A percentile compares a stretch with the other conserved stretches of the same genome.
Conservation (phyloP, 2,329 filamentous ascomycete species). For the Cladosporium sp. region DNA sequence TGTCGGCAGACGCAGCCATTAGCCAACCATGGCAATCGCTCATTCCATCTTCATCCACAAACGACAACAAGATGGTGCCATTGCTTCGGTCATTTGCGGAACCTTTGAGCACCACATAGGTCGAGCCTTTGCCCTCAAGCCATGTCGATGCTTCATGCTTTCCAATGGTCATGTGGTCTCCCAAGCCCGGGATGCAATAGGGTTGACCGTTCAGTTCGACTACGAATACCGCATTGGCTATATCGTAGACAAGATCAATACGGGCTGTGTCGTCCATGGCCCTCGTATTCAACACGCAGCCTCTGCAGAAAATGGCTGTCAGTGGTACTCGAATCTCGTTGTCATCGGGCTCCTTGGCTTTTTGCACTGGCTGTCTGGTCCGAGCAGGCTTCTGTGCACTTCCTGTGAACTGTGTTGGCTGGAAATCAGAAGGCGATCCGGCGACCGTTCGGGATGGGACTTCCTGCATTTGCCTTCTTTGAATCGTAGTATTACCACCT, state of each 20-base stretch:
- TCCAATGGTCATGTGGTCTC: not conserved
- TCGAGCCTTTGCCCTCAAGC: not conserved
- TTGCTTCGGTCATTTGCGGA: constrained; percentile 2
- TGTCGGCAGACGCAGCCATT: not conserved
- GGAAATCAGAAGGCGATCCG: not conserved
- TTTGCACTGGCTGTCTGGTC: not conserved
- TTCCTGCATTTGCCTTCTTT: not conserved
- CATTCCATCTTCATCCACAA: not conserved
- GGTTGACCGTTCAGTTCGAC: not conserved
- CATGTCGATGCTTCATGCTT: not conserved
- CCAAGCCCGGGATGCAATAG: not conserved
- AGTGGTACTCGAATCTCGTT: no score
- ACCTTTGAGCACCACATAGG: not conserved
- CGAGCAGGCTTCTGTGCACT: not conserved
- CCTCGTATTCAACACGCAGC: not conserved
- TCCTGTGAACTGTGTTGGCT: not conserved
- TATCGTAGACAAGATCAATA: constrained; percentile 14
- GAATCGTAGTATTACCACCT: not conserved
- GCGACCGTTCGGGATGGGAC: not conserved
- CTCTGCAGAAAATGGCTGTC: constrained; percentile 9
- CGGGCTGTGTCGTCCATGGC: not conserved
- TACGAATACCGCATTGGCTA: not conserved
- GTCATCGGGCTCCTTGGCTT: not conserved
- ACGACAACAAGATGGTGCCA: not conserved
- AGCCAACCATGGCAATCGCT: not conserved